Percentiles rank a stretch among this genome's conserved stretches.
Conservation (phyloP, 2,329 filamentous ascomycete genomes). For the Ophiosphaerella herpotricha region DNA sequence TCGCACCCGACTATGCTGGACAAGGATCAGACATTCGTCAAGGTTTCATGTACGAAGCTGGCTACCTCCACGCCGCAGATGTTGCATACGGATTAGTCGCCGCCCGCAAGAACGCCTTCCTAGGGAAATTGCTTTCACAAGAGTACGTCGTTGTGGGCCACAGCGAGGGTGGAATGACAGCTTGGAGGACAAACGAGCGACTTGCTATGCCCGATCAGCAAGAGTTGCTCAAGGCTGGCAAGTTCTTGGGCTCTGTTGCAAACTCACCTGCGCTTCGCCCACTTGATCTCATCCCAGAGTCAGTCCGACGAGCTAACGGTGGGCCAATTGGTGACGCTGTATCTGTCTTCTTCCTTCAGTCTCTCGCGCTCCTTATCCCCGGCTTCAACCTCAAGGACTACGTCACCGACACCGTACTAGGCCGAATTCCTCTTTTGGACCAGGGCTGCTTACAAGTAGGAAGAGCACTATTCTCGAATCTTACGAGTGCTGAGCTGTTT, state of each 20-base stretch:
- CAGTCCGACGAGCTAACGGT: conserved; percentile 21
- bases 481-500: conserved; percentile 18
- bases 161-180: conserved; percentile 30
- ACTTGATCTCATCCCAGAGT: conserved; percentile 26
- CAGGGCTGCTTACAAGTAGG: conserved; percentile 20
- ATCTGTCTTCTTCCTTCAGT: conserved; percentile 25
- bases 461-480: conserved; percentile 19
- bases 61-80: conserved; percentile 25
- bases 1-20: conserved; percentile 25
- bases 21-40: conserved; percentile 23
- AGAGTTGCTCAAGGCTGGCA: conserved; percentile 21
- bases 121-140: conserved; percentile 20
- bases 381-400: conserved; percentile 19
- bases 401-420: conserved; percentile 20
- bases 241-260: conserved; percentile 25
- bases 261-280: conserved; percentile 27
- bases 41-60: conserved; percentile 30
- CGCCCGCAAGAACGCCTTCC: conserved; percentile 15
- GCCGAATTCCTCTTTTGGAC: conserved; percentile 17
- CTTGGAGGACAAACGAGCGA: conserved; percentile 26
- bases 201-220: conserved; percentile 25
- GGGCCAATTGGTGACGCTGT: conserved; percentile 25
- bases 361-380: conserved; percentile 16
- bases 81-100: conserved; percentile 22
- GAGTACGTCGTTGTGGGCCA: conserved; percentile 27